phyloP scores from a whole-genome alignment of 2,329 filamentous ascomycete genomes.

The Cladophialophora carrionii region DNA sequence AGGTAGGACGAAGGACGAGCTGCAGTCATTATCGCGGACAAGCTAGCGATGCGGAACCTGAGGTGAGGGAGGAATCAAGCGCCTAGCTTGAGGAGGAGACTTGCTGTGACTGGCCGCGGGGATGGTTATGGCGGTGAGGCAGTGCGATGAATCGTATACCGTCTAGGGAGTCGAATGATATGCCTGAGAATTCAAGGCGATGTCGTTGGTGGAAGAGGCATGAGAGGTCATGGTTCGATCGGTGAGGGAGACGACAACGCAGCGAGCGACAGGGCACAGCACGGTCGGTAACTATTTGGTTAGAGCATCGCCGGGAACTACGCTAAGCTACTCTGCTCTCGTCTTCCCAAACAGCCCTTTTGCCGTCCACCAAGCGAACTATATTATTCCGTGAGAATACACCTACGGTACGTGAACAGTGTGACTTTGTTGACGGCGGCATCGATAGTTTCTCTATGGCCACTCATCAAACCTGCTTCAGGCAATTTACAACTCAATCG shows the following conservation, averaged over 20 bases:
- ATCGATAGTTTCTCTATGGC: neutral
- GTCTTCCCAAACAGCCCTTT: too few relatives aligned
- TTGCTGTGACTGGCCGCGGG: slow-evolving; percentile 23
- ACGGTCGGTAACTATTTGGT: slow-evolving; percentile 6
- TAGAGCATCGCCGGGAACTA: slow-evolving; percentile 3
- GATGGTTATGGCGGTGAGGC: slow-evolving; percentile 15
- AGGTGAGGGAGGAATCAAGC: slow-evolving; percentile 14
- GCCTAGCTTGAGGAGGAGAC: slow-evolving; percentile 9
- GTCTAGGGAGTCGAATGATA: slow-evolving; percentile 16
- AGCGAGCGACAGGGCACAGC: slow-evolving; percentile 7
- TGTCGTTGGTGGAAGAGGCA: slow-evolving; percentile 15
- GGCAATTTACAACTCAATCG: neutral
- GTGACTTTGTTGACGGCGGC: too few relatives aligned
- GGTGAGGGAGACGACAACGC: slow-evolving; percentile 17
- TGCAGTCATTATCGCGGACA: slow-evolving; percentile 26
- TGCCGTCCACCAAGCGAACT: neutral
- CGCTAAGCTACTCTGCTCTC: neutral
- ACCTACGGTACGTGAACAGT: neutral
- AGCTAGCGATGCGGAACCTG: slow-evolving; percentile 2
- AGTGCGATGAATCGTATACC: slow-evolving; percentile 6
- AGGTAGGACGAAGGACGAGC: slow-evolving; percentile 22
- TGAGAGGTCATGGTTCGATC: slow-evolving; percentile 10
- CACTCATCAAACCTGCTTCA: neutral
- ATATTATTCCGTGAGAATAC: neutral
- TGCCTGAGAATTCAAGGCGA: slow-evolving; percentile 10